Conservation (phyloP, 148 eudicot species). For the Mesembryanthemum crystallinum region DNA sequence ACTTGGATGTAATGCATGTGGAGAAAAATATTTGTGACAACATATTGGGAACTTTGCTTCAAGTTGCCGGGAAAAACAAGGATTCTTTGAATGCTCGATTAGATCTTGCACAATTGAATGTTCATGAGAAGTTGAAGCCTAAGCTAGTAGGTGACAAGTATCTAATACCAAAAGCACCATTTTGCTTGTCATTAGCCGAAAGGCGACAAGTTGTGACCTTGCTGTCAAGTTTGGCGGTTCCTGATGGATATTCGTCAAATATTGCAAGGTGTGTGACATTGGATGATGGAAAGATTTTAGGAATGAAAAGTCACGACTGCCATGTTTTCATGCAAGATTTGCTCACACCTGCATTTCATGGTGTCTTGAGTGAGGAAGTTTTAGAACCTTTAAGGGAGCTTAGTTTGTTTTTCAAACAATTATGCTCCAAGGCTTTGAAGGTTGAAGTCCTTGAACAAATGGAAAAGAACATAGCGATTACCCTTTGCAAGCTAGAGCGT, state of each 20-base stretch:
- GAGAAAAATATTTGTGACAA: slow-evolving; percentile 24
- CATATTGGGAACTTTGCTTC: slow-evolving; percentile 13
- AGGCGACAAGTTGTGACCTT: background rate
- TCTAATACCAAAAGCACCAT: slow-evolving; percentile 6
- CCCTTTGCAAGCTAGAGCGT: background rate
- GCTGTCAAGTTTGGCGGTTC: slow-evolving; percentile 8
- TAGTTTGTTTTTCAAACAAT: slow-evolving; percentile 14
- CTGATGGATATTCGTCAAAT: slow-evolving; percentile 31
- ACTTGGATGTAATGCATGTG: background rate
- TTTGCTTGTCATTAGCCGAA: background rate
- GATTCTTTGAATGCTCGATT: slow-evolving; percentile 15
- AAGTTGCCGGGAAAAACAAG: slow-evolving; percentile 22
- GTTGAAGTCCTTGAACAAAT: slow-evolving; percentile 4
- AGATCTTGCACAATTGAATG: slow-evolving; percentile 5
- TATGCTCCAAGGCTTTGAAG: slow-evolving; percentile 16
- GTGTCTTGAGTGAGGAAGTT: background rate
- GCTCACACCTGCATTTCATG: slow-evolving; percentile 5
- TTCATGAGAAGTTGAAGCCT: slow-evolving; percentile 14
- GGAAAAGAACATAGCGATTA: slow-evolving; percentile 11
- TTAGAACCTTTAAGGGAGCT: slow-evolving; percentile 8
- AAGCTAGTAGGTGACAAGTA: background rate
- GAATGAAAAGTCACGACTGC: slow-evolving; percentile 33
- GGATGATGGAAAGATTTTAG: slow-evolving; percentile 5
- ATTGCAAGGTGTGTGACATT: slow-evolving; percentile 24
- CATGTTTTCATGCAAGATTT: slow-evolving; percentile 23